Evolutionary conservation across 106 monocot species (phyloP).

Genomic region (Narthecium ossifragum): DNA sequence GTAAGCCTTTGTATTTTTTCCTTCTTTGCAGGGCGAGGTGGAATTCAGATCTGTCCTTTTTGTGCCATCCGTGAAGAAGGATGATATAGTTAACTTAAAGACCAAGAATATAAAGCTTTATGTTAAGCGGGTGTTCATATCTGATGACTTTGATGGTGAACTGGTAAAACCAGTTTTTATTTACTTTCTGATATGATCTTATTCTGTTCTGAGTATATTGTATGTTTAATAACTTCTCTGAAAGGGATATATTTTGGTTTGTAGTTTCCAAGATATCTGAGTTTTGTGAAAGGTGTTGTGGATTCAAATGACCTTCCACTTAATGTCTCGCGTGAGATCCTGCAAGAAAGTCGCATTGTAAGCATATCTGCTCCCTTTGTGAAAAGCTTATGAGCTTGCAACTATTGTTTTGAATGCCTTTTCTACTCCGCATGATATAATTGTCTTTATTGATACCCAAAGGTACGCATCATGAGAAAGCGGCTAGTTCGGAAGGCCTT

Average conservation of each 20-base stretch:
- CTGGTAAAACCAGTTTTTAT: slow-evolving; percentile 38
- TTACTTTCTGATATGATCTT: background rate
- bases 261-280: slow-evolving; percentile 95
- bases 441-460: too few relatives aligned
- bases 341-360: slow-evolving; percentile 99
- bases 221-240: background rate
- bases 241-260: slow-evolving; percentile 2
- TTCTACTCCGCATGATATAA: too few relatives aligned
- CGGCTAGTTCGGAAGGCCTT: slow-evolving; percentile 91
- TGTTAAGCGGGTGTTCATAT: slow-evolving; percentile 99
- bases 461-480: slow-evolving; percentile 98
- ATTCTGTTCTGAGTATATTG: background rate
- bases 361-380: slow-evolving; percentile 13
- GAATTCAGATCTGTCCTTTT: slow-evolving; percentile 95
- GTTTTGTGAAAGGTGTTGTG: slow-evolving; percentile 98
- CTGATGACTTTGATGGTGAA: slow-evolving; percentile 98
- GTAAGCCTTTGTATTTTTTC: too few relatives aligned
- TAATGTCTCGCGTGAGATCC: slow-evolving; percentile 98
- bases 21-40: slow-evolving; percentile 81
- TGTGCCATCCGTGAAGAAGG: slow-evolving; percentile 73
- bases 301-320: slow-evolving; percentile 99
- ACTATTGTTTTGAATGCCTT: too few relatives aligned
- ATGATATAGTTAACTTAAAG: slow-evolving; percentile 67
- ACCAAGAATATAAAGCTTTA: slow-evolving; percentile 97
- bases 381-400: too few relatives aligned